Percentiles rank a stretch among this genome's conserved stretches.
phyloP scores from a whole-genome alignment of 495 filamentous ascomycete species.

The Xylaria bambusicola region DNA sequence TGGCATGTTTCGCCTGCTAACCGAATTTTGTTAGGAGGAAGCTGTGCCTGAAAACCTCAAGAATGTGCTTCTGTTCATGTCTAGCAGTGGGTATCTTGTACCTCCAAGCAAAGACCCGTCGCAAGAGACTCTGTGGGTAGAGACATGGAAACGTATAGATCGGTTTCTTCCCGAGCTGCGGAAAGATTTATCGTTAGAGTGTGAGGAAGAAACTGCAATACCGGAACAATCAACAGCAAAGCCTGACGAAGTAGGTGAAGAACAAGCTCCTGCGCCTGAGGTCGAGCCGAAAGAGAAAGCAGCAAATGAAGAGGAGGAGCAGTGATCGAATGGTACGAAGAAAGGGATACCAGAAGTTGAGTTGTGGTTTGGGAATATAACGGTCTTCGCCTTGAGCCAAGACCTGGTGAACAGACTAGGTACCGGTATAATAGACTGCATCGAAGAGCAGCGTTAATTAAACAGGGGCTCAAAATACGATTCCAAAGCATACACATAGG shows the following conservation, averaged over 20 bases:
- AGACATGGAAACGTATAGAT: constrained; percentile 88
- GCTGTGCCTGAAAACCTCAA: constrained; percentile 94
- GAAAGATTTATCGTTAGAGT: constrained; percentile 52
- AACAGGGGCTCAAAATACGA: constrained; percentile 15
- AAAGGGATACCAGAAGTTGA: not conserved
- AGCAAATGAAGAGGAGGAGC: constrained; percentile 11
- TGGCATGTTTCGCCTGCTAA: not conserved
- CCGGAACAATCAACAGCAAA: constrained; percentile 46
- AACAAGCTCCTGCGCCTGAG: constrained; percentile 5
- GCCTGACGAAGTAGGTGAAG: constrained; percentile 42
- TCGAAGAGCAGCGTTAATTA: constrained; percentile 11
- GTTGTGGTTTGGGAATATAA: not conserved
- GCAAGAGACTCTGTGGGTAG: constrained; percentile 66
- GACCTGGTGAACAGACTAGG: constrained; percentile 5
- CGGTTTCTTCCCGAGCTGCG: constrained; percentile 81
- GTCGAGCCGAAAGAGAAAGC: no score
- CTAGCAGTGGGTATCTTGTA: constrained; percentile 81
- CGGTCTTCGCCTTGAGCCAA: not conserved
- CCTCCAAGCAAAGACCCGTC: constrained; percentile 63
- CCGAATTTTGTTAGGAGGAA: constrained; percentile 68
- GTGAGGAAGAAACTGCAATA: constrained; percentile 11
- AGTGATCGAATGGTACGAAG: not conserved
- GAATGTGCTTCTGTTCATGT: constrained; percentile 96
- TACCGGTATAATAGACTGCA: constrained; percentile 33
- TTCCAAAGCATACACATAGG: not conserved